Evolutionary conservation across 2,329 filamentous ascomycete genomes (phyloP).

Genomic region (Fonsecaea pugnacius): DNA sequence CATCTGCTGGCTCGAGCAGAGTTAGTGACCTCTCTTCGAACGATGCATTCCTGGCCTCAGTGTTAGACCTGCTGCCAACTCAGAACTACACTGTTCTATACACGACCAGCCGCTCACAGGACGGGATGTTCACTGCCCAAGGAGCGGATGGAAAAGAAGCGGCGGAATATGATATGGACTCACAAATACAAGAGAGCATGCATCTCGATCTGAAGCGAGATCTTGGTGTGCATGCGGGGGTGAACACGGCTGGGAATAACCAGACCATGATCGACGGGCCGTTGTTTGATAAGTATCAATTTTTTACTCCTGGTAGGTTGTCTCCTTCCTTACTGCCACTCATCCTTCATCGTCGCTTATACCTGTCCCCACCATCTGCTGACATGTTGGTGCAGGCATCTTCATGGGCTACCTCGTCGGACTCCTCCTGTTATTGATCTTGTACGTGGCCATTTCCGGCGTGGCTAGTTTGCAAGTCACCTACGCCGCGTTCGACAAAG

Average conservation of each 20-base stretch:
- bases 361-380: neutral
- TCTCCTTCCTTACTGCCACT: neutral
- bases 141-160: slow-evolving; percentile 39
- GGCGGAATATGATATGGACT: slow-evolving; percentile 65
- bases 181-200: slow-evolving; percentile 64
- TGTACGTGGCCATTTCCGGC: slow-evolving; percentile 77
- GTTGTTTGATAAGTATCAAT: slow-evolving; percentile 92
- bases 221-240: slow-evolving; percentile 44
- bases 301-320: slow-evolving; percentile 79
- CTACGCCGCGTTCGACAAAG: slow-evolving; percentile 95
- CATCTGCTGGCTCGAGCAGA: slow-evolving; percentile 25
- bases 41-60: slow-evolving; percentile 53
- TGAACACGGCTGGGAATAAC: slow-evolving; percentile 32
- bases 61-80: slow-evolving; percentile 54
- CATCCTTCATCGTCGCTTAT: neutral
- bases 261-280: slow-evolving; percentile 45
- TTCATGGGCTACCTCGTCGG: slow-evolving; percentile 81
- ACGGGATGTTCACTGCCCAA: slow-evolving; percentile 34
- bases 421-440: slow-evolving; percentile 73
- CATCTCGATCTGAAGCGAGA: slow-evolving; percentile 78
- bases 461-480: slow-evolving; percentile 82
- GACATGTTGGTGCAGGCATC: slow-evolving; percentile 62
- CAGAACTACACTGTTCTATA: slow-evolving; percentile 75
- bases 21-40: slow-evolving; percentile 23
- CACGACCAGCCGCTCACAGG: slow-evolving; percentile 63